Evolutionary conservation across 2,329 filamentous ascomycete genomes (phyloP).

Genomic region (Aschersonia sp.): DNA sequence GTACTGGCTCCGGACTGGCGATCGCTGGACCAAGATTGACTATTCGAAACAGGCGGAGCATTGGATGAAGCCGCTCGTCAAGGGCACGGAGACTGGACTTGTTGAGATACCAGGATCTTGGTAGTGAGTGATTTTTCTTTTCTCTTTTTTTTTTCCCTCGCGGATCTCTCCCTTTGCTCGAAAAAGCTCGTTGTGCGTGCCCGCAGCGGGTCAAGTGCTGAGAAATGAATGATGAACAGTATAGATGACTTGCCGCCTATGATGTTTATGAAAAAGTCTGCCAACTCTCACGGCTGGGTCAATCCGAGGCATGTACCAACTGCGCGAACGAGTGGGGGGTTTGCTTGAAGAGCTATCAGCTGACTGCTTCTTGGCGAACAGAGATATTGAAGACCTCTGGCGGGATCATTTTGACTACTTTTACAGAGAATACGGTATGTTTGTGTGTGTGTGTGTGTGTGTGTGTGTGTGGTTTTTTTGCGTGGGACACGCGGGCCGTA

Average conservation of each 20-base stretch:
- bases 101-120: constrained; percentile 46
- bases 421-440: constrained; percentile 46
- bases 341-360: neutral
- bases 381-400: constrained; percentile 49
- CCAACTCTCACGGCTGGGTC: constrained; percentile 49
- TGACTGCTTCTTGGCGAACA: neutral
- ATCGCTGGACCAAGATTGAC: constrained; percentile 53
- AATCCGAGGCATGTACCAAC: constrained; percentile 21
- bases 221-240: neutral
- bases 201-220: too few species aligned
- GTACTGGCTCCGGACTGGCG: constrained; percentile 48
- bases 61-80: constrained; percentile 52
- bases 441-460: too few species aligned
- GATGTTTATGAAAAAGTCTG: constrained; percentile 56
- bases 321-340: neutral
- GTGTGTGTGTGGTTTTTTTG: neutral
- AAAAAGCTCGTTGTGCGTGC: too few species aligned
- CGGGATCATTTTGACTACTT: constrained; percentile 57
- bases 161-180: neutral
- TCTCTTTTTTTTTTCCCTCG: neutral
- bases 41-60: constrained; percentile 45
- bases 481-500: too few species aligned
- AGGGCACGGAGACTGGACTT: constrained; percentile 42
- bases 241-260: constrained; percentile 50
- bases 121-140: neutral